Conservation (phyloP, 495 filamentous ascomycete species). For the Neurospora pannonica region DNA sequence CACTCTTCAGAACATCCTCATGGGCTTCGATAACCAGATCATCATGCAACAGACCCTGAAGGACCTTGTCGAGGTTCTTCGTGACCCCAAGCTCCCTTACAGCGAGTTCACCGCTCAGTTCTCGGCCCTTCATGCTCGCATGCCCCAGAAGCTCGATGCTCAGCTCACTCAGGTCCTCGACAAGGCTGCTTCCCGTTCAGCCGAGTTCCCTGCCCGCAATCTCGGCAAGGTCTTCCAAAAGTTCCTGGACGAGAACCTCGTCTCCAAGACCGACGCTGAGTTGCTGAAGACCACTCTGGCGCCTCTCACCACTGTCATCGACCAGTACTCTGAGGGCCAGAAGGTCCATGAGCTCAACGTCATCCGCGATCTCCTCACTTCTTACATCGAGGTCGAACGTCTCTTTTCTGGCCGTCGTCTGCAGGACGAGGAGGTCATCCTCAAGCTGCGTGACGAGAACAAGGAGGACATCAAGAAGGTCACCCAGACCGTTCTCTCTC, state of each 20-base stretch:
- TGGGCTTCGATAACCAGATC: conserved; percentile 94
- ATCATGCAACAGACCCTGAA: conserved; percentile 86
- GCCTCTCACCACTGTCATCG: conserved; percentile 75
- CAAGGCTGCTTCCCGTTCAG: conserved; percentile 59
- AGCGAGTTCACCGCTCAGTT: conserved; percentile 94
- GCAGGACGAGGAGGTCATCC: conserved; percentile 89
- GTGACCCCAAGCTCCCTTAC: conserved; percentile 84
- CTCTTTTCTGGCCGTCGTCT: conserved; percentile 75
- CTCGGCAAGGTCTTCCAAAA: conserved; percentile 72
- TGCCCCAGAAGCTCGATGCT: conserved; percentile 85
- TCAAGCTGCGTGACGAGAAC: conserved; percentile 90
- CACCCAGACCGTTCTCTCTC: conserved; percentile 81
- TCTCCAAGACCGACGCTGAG: conserved; percentile 50
- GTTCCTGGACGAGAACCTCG: conserved; percentile 83
- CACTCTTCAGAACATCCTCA: conserved; percentile 80
- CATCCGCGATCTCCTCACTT: conserved; percentile 65
- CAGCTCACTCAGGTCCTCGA: conserved; percentile 78
- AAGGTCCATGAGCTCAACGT: conserved; percentile 84
- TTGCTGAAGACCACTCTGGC: conserved; percentile 62
- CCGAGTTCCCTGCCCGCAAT: conserved; percentile 89
- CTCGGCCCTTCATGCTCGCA: conserved; percentile 87
- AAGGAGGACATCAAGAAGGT: conserved; percentile 81
- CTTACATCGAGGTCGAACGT: conserved; percentile 75
- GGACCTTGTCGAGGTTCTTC: conserved; percentile 82
- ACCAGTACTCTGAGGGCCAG: conserved; percentile 75